Conservation (phyloP, 257 asterid genomes). For the Leptodermis oblonga region DNA sequence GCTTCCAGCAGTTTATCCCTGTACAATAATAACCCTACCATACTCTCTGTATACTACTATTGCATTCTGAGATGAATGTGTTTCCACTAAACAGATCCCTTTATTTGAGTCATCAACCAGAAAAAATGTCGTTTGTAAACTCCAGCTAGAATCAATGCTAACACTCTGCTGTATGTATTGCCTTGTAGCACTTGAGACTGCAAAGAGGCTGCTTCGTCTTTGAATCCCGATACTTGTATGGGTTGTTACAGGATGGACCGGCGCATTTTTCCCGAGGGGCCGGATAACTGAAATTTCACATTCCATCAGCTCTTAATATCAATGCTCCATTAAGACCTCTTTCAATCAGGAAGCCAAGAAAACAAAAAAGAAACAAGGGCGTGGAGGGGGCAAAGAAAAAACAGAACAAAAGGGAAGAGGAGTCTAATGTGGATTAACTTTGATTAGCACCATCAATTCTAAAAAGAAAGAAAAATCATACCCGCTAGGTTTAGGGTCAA, state of each 20-base stretch:
- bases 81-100: neutral
- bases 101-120: slow-evolving; percentile 6
- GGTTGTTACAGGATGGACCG: slow-evolving; percentile 72
- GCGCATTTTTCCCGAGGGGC: slow-evolving; percentile 91
- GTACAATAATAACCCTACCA: neutral
- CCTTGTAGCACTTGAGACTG: slow-evolving; percentile 94
- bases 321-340: neutral
- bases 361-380: neutral
- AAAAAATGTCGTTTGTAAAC: slow-evolving; percentile 13
- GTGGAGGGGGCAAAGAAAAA: neutral
- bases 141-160: slow-evolving; percentile 13
- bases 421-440: neutral
- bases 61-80: slow-evolving; percentile 2
- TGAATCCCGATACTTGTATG: slow-evolving; percentile 93
- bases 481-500: slow-evolving; percentile 56
- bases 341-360: neutral
- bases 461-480: slow-evolving; percentile 8
- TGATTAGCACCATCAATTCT: neutral
- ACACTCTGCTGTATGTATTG: slow-evolving; percentile 55
- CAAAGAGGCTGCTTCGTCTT: slow-evolving; percentile 90
- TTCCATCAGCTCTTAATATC: neutral
- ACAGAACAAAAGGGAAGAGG: too few relatives aligned
- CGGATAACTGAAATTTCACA: slow-evolving; percentile 68
- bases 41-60: neutral
- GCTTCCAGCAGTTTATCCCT: slow-evolving; percentile 5